A percentile compares a stretch with the other conserved stretches of the same genome.
These are phyloP conservation scores for Cercospora sp. DNA, from an alignment of 2,329 filamentous ascomycete species.

Conservation along the genomic window DNA sequence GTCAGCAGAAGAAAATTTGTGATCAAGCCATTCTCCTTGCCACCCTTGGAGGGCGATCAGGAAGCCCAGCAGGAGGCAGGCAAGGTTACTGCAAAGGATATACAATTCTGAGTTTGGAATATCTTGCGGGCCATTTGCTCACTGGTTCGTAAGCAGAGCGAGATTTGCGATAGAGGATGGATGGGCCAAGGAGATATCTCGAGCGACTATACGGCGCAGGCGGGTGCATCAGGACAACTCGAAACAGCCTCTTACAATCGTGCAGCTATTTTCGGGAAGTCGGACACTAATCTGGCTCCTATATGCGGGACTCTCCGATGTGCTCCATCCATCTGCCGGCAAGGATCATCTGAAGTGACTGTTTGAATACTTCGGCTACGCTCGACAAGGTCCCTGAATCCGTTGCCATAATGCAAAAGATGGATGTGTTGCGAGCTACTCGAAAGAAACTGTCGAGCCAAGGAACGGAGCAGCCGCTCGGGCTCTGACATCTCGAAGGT, in stretches of 20 bases:
- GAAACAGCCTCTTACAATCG: neutral
- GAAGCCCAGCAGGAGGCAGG: slow-evolving; percentile 57
- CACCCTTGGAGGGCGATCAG: slow-evolving; percentile 76
- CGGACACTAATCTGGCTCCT: neutral
- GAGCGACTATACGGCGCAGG: neutral
- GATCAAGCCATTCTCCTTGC: slow-evolving; percentile 85
- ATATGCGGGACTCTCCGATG: neutral
- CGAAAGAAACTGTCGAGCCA: neutral
- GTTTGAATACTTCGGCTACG: neutral
- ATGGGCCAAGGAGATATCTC: neutral
- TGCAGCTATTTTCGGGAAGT: neutral
- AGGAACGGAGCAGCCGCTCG: neutral
- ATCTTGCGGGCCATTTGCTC: neutral
- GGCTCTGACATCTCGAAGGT: neutral
- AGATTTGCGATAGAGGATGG: neutral
- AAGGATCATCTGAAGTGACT: neutral
- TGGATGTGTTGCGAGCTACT: neutral
- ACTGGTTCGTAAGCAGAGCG: neutral
- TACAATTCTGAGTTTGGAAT: slow-evolving; percentile 63
- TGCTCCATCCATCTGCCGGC: neutral
- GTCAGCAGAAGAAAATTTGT: slow-evolving; percentile 80
- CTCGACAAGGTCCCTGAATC: neutral
- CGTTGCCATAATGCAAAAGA: neutral
- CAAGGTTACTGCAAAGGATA: slow-evolving; percentile 62
- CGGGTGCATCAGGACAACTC: neutral